A percentile compares a stretch with the other conserved stretches of the same genome.
These are phyloP conservation scores for Rhodotorula sp. DNA, from an alignment of 1,284 basidiomycete species.

Conservation along the genomic window DNA sequence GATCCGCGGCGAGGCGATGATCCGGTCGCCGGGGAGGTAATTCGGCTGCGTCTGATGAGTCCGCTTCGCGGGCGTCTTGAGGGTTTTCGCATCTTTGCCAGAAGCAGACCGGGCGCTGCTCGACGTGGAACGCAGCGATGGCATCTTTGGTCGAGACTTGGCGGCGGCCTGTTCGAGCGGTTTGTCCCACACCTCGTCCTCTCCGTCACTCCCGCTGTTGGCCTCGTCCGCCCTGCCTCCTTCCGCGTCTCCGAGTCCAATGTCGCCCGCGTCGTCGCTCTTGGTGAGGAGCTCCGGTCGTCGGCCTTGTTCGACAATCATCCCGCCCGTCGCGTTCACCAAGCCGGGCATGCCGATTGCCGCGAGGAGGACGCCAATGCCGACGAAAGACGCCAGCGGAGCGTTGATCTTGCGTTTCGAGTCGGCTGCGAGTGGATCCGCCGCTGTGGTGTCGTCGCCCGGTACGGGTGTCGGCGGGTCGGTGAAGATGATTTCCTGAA, in stretches of 20 bases:
- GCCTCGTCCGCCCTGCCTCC: background rate
- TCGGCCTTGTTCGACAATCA: conserved; percentile 86
- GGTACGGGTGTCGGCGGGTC: conserved; percentile 69
- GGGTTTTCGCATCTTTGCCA: conserved; percentile 12
- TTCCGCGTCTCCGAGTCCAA: background rate
- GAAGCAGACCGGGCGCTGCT: too few relatives aligned
- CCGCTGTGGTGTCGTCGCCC: conserved; percentile 1
- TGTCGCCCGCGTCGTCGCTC: conserved; percentile 11
- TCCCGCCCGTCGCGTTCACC: conserved; percentile 68
- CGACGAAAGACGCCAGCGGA: conserved; percentile 72
- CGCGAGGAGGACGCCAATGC: conserved; percentile 78
- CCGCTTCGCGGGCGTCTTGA: conserved; percentile 9
- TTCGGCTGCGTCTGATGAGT: conserved; percentile 19
- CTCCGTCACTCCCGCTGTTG: conserved; percentile 37
- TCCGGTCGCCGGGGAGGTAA: conserved; percentile 36
- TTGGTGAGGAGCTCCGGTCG: conserved; percentile 47
- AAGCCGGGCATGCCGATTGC: conserved; percentile 73
- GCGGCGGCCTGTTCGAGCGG: background rate
- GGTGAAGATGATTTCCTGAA: conserved; percentile 95
- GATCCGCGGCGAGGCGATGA: conserved; percentile 23
- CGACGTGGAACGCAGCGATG: conserved; percentile 6
- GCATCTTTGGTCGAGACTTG: background rate
- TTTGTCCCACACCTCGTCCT: conserved; percentile 32
- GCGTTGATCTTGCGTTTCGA: conserved; percentile 63
- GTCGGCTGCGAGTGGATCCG: background rate